phyloP scores from a whole-genome alignment of 1,284 basidiomycete species.

The Apiotrichum domesticum region DNA sequence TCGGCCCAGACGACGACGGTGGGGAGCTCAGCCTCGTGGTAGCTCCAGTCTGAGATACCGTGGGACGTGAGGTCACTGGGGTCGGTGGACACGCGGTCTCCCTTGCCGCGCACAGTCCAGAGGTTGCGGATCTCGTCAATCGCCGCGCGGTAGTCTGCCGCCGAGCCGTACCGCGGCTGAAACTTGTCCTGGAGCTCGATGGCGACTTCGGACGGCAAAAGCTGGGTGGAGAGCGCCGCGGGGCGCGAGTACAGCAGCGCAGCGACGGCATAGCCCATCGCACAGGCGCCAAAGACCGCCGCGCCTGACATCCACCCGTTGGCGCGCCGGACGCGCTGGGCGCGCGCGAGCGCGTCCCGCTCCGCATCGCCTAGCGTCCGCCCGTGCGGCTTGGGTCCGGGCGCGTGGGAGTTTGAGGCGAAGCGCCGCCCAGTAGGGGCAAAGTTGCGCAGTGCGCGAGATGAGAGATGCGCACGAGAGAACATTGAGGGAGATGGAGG shows the following conservation, averaged over 20 bases:
- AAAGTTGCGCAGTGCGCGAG: neutral
- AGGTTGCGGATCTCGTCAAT: constrained; percentile 29
- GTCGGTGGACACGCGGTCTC: constrained; percentile 40
- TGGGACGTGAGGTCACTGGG: constrained; percentile 40
- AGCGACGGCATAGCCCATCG: neutral
- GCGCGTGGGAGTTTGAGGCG: neutral
- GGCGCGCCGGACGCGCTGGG: neutral
- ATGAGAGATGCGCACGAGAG: neutral
- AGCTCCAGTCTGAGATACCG: constrained; percentile 45
- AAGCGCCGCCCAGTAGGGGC: neutral
- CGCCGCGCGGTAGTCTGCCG: constrained; percentile 31
- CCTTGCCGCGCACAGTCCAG: constrained; percentile 27
- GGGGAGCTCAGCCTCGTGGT: constrained; percentile 43
- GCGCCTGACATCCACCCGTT: neutral
- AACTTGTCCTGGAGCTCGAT: constrained; percentile 27
- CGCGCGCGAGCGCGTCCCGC: neutral
- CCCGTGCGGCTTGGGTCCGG: neutral
- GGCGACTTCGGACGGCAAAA: constrained; percentile 23
- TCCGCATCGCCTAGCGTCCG: neutral
- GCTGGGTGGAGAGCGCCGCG: constrained; percentile 5
- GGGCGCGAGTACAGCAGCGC: neutral
- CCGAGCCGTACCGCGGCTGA: constrained; percentile 35
- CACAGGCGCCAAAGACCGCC: neutral
- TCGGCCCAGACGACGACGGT: constrained; percentile 47
- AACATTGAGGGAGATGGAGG: neutral